Percentiles rank a stretch among this genome's conserved stretches.
Evolutionary conservation across 495 filamentous ascomycete genomes (phyloP).

Genomic region (Xylaria cubensis): DNA sequence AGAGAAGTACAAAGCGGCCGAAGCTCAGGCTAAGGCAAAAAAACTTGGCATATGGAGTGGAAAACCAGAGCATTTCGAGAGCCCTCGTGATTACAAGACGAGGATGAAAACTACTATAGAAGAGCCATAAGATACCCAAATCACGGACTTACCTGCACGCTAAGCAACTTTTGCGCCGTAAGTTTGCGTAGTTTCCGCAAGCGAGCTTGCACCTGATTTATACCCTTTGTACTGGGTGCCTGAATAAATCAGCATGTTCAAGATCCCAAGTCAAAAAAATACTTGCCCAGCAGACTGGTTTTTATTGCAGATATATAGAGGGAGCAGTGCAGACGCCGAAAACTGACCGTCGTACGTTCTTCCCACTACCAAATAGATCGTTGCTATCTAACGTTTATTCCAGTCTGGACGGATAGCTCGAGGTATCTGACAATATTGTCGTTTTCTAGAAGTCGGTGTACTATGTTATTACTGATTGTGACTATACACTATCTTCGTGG

Average conservation of each 20-base stretch:
- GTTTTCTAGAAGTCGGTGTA: no score
- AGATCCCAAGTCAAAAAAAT: neutral
- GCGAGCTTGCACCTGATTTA: neutral
- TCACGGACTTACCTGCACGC: slow-evolving; percentile 17
- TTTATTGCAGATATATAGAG: no score
- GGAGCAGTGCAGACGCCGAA: no score
- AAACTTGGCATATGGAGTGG: slow-evolving; percentile 79
- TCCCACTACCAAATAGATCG: no score
- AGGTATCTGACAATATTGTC: no score
- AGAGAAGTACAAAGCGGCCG: slow-evolving; percentile 70
- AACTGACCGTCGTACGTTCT: no score
- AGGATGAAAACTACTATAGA: slow-evolving; percentile 55
- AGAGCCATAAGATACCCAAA: slow-evolving; percentile 37
- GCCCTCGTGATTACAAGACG: slow-evolving; percentile 85
- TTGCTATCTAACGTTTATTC: no score
- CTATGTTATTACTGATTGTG: no score
- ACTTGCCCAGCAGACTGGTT: neutral
- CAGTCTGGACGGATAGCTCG: no score
- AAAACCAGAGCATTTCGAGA: slow-evolving; percentile 68
- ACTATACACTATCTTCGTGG: no score
- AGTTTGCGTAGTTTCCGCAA: no score
- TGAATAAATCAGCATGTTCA: neutral
- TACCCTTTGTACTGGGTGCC: neutral
- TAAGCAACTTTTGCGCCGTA: no score
- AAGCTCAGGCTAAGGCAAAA: slow-evolving; percentile 71